Base-by-base conservation (phyloP, 352 stramenopile species). In the Globisporangium okanoganense region DNA sequence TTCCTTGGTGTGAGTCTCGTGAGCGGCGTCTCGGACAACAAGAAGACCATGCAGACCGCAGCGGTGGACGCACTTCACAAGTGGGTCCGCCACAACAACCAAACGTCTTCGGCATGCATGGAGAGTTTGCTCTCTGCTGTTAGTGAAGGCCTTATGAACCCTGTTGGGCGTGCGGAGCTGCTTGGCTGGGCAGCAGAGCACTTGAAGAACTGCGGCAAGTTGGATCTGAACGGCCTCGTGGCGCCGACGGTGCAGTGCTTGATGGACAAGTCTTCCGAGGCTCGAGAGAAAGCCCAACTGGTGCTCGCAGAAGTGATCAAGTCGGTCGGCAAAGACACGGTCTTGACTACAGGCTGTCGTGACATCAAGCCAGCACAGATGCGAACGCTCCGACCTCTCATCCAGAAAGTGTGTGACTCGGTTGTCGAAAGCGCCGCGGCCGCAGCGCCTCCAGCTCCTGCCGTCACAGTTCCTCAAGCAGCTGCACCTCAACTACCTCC, bases 281-380 rank as follows among this genome's bases (percentile, higher is more conserved):
- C 87, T 33, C 77, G 87, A 54, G 82, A 95, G 43, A 95, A 92
- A 56, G 87, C 87, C 1, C 83, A 93, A 44, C 47, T 79, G 38
- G 61, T 96, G 52, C 75, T 96, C 12, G 71, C 78, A 27, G 77
- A 92, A 64, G 85, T 96, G 24, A 88, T 93, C 66, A 90, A 88
- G 55, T 92, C 80, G 6, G 80, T 94, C 3, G 87, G 87, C 0
- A 87, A 91, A 50, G 81, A 94, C 40, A 67, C 71, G 8, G 79
- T 94, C 5, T 47, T 92, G 29, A 88, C 77, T 5, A 75, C 66
- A 10, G 85, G 84, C 8, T 96, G 87, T 38, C 69, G 87, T 14
- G 83, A 94, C 55, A 86, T 96, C 49, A 91, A 94, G 48, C 87
- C 87, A 29, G 87, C 87, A 4, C 82, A 91, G 27, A 96, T 96